Evolutionary conservation across 1,284 basidiomycete genomes (phyloP).

Genomic region (Irpex rosettiformis): DNA sequence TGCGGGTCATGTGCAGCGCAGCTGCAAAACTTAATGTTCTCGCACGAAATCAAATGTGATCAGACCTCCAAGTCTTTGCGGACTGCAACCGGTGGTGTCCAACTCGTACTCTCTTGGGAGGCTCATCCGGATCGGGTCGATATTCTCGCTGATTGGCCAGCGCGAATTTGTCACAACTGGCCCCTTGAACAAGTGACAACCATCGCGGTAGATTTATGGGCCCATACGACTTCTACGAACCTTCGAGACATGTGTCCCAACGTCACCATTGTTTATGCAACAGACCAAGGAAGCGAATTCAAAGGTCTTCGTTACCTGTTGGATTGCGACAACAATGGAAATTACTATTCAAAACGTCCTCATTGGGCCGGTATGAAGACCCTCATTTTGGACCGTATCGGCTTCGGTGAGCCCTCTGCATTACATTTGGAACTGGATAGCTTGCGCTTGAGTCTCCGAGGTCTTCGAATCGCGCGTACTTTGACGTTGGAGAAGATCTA

Average conservation of each 20-base stretch:
- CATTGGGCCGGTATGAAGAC: background rate
- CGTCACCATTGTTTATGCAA: background rate
- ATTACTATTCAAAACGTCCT: background rate
- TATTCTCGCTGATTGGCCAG: background rate
- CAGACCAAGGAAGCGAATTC: background rate
- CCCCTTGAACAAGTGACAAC: background rate
- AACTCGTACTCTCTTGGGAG: background rate
- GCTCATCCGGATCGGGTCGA: background rate
- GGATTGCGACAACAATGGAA: background rate
- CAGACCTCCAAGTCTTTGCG: too few relatives aligned
- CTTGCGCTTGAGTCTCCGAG: background rate
- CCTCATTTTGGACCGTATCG: background rate
- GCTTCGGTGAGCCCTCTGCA: background rate
- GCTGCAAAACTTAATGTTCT: too few relatives aligned
- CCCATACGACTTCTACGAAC: background rate
- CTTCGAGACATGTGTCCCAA: background rate
- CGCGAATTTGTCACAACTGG: background rate
- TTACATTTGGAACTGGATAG: background rate
- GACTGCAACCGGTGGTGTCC: background rate
- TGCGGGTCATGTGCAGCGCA: background rate
- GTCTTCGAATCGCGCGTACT: background rate
- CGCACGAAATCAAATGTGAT: background rate
- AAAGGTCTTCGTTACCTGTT: background rate
- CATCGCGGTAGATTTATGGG: background rate
- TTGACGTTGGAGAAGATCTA: background rate